Evolutionary conservation across 345 rosid genomes (phyloP), one percentile per base, ranked within the genome.

Genomic region (Pistacia integerrima): DNA sequence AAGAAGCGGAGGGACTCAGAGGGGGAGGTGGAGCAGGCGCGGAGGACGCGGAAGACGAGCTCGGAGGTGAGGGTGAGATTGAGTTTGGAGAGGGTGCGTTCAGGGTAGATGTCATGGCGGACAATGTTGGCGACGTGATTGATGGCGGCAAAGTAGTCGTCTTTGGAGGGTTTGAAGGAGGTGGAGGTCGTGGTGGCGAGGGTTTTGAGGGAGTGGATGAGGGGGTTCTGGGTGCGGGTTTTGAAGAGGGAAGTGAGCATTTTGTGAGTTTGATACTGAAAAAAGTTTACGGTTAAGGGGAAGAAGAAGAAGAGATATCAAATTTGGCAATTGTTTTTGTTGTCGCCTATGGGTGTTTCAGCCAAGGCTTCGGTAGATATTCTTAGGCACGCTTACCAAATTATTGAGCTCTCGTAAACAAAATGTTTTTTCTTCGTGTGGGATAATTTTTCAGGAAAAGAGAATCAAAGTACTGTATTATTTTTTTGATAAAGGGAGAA

Each of bases 1-100:
- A 95, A 92, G 93, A 93, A 95, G 36, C 94, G 88, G 81, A 93
- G 75, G n/a, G 94, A 90, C 46, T 90, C 89, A 25, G 86, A 79
- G 52, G 94, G 90, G 48, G 87, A 88, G 64, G 85, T 80, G 30
- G 93, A 86, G 79, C 91, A 82, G 66, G 94, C 88, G 54, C 93
- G 99, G 63, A 93, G 97, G 60, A 96, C 92, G 63, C 97, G 91
- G 80, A 77, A 90, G 46, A 92, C 98, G 64, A 96, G 93, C 76
- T 93, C 94, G 9, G 98, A 87, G 22, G 84, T 85, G 51, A 91
- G 74, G 58, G 88, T 78, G 80, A 93, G 77, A 72, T 88, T 89
- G 73, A 64, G 69, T 38, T 57, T 77, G 69, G 74, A 72, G 64
- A 93, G 90, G 1, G 97, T 86, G 35, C 96, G 90, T 73, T 95